Evolutionary conservation across 2,329 filamentous ascomycete genomes (phyloP).

Genomic region (Penicillium sp.): DNA sequence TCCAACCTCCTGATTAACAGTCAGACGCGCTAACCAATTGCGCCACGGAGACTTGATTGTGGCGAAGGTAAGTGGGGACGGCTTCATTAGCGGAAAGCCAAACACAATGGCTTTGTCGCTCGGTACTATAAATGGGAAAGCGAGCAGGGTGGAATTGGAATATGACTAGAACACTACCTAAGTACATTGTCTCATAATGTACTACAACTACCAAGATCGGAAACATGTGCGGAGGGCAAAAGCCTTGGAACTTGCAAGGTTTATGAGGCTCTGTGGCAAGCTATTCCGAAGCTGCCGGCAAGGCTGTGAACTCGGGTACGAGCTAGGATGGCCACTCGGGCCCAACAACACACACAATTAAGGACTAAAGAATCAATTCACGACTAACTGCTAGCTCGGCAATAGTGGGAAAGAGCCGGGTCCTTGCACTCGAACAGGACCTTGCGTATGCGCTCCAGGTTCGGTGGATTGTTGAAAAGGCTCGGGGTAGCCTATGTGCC

Average conservation of each 20-base stretch:
- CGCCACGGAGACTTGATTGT: slow-evolving; percentile 24
- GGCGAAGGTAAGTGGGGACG: neutral
- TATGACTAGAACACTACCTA: neutral
- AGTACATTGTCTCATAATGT: too few species aligned
- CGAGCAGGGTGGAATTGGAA: neutral
- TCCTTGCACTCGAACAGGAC: slow-evolving; percentile 41
- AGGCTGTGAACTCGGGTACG: too few species aligned
- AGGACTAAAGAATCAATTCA: too few species aligned
- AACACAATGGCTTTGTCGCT: neutral
- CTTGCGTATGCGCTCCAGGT: slow-evolving; percentile 37
- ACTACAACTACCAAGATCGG: neutral
- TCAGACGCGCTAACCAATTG: slow-evolving; percentile 32
- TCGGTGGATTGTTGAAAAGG: slow-evolving; percentile 37
- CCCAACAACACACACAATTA: too few species aligned
- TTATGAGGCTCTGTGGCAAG: neutral
- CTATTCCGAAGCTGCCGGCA: too few species aligned
- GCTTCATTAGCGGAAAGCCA: neutral
- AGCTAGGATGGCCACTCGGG: too few species aligned
- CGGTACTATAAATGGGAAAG: neutral
- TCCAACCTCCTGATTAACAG: slow-evolving; percentile 34
- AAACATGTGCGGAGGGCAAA: neutral
- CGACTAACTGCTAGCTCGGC: too few species aligned
- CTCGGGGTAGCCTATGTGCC: slow-evolving; percentile 17
- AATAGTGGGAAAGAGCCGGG: slow-evolving; percentile 11
- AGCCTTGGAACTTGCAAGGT: neutral